Conservation (phyloP, 2,329 filamentous ascomycete genomes). For the Exophiala spinifera region DNA sequence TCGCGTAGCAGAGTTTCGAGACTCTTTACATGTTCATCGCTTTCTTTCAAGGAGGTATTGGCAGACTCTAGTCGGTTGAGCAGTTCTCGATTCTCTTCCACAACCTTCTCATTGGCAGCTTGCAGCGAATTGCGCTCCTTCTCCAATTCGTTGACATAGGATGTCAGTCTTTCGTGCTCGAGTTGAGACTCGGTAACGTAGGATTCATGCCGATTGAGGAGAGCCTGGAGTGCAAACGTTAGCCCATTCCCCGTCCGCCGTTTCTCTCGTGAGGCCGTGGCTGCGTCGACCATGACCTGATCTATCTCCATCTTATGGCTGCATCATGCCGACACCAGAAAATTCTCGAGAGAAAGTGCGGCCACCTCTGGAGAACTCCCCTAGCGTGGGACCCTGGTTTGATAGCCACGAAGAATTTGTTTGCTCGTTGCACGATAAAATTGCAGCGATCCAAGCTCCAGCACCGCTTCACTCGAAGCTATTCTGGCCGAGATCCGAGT, state of each 20-base stretch:
- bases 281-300: not conserved
- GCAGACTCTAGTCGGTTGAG: constrained; percentile 80
- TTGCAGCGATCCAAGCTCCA: constrained; percentile 6
- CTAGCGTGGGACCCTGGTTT: not conserved
- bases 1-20: constrained; percentile 74
- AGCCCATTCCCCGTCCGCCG: constrained; percentile 45
- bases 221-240: constrained; percentile 74
- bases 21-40: constrained; percentile 73
- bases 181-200: constrained; percentile 91
- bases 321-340: not conserved
- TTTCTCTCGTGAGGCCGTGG: constrained; percentile 2
- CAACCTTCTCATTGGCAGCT: constrained; percentile 69
- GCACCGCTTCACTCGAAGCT: not conserved
- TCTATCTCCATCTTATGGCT: constrained; percentile 7
- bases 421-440: constrained; percentile 1
- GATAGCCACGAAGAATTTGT: not conserved
- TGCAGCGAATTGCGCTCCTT: constrained; percentile 70
- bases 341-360: not conserved
- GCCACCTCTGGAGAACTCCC: not conserved
- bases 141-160: constrained; percentile 71
- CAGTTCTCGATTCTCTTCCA: constrained; percentile 77
- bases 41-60: constrained; percentile 74
- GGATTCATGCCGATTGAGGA: constrained; percentile 86
- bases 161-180: constrained; percentile 70
- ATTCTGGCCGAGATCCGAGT: not conserved